Conservation (phyloP, 169 alveolate species). For the Eimeria zaria region DNA sequence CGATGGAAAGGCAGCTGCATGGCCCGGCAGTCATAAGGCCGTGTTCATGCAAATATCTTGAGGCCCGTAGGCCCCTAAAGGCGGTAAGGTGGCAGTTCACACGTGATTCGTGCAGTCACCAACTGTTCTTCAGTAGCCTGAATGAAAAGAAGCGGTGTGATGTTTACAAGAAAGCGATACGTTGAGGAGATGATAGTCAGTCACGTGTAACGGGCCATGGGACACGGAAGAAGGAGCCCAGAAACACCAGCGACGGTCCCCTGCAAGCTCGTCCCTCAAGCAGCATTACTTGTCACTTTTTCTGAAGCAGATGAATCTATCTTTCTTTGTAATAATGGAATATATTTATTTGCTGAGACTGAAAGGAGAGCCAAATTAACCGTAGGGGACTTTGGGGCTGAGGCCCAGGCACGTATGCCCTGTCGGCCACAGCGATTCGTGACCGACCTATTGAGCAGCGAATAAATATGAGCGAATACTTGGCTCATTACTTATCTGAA, state of each 20-base stretch:
- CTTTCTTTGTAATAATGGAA: background rate
- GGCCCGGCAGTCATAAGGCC: constrained; percentile 11
- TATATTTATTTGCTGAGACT: background rate
- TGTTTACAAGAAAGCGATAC: background rate
- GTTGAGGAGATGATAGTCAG: background rate
- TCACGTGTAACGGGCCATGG: background rate
- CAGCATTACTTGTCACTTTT: background rate
- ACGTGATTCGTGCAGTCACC: background rate
- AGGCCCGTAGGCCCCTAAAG: background rate
- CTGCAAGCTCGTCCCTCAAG: background rate
- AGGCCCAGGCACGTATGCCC: background rate
- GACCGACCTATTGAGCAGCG: background rate
- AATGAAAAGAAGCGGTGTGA: background rate
- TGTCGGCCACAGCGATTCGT: constrained; percentile 4
- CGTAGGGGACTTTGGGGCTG: constrained; percentile 14
- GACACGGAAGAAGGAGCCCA: background rate
- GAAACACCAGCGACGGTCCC: background rate
- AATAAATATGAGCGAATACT: background rate
- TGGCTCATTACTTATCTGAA: background rate
- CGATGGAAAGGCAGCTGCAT: constrained; percentile 30
- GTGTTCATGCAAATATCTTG: background rate
- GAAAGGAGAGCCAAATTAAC: background rate
- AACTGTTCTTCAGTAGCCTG: background rate
- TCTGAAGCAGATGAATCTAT: background rate
- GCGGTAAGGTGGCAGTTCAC: constrained; percentile 9